phyloP scores from a whole-genome alignment of 805 yeast species.

The Wickerhamomyces tratensis region DNA sequence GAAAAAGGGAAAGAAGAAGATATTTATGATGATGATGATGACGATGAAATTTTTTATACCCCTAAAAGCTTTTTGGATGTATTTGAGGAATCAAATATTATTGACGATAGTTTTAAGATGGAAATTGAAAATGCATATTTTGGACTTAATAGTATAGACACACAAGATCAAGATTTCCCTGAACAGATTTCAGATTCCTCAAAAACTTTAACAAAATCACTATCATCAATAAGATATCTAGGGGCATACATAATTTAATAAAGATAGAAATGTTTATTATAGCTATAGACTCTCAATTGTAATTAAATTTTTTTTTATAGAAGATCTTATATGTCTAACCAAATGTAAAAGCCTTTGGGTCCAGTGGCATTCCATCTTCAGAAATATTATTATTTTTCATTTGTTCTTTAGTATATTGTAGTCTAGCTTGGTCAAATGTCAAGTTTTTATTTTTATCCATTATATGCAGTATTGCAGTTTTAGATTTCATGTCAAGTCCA shows the following conservation, averaged over 20 bases:
- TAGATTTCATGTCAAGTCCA: conserved; percentile 53
- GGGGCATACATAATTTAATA: conserved; percentile 18
- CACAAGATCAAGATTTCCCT: no score
- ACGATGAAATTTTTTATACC: conserved; percentile 12
- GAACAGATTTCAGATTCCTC: no score
- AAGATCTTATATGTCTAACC: conserved; percentile 2
- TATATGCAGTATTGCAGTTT: conserved; percentile 36
- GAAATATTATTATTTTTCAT: conserved; percentile 46
- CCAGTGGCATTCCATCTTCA: conserved; percentile 57
- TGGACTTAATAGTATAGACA: no score
- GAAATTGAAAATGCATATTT: no score
- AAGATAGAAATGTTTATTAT: background rate
- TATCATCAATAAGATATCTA: conserved; percentile 26
- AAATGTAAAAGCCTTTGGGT: conserved; percentile 53
- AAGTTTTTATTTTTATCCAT: conserved; percentile 40
- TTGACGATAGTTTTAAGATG: background rate
- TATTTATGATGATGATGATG: conserved; percentile 2
- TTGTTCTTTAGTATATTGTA: conserved; percentile 33
- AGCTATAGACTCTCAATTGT: background rate
- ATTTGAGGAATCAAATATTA: background rate
- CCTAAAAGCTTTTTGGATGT: conserved; percentile 12
- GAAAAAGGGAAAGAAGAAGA: no score
- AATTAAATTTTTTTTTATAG: background rate
- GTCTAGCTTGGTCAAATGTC: conserved; percentile 63
- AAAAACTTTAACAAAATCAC: conserved; percentile 15